Conservation (phyloP, 257 asterid species). For the Striga asiatica region DNA sequence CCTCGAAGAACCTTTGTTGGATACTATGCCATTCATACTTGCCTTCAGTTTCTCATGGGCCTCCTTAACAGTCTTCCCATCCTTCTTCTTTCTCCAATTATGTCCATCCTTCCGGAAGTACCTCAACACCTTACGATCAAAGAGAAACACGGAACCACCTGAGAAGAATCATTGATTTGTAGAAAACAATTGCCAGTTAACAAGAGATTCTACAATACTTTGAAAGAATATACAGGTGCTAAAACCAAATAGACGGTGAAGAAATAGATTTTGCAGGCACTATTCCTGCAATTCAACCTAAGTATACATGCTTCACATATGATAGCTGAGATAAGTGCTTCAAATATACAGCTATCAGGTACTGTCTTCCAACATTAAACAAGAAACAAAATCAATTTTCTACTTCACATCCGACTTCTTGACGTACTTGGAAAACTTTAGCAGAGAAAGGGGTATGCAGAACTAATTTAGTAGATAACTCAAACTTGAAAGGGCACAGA, state of each 20-base stretch:
- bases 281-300: neutral
- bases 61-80: constrained; percentile 94
- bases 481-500: neutral
- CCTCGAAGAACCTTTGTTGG: neutral
- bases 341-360: neutral
- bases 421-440: neutral
- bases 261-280: constrained; percentile 3
- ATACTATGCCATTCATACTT: constrained; percentile 18
- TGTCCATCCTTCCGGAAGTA: constrained; percentile 96
- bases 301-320: neutral
- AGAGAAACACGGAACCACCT: constrained; percentile 98
- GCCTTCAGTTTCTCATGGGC: constrained; percentile 98
- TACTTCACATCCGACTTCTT: neutral
- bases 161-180: constrained; percentile 18
- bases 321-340: neutral
- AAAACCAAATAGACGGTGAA: neutral
- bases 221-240: neutral
- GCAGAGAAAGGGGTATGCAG: neutral
- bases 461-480: neutral
- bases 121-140: constrained; percentile 84
- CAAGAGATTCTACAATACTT: neutral
- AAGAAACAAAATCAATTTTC: neutral
- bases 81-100: constrained; percentile 94
- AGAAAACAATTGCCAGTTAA: constrained; percentile 16
- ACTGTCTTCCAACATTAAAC: neutral